phyloP scores from a whole-genome alignment of 2,329 filamentous ascomycete genomes.

The Fusarium penzigii region DNA sequence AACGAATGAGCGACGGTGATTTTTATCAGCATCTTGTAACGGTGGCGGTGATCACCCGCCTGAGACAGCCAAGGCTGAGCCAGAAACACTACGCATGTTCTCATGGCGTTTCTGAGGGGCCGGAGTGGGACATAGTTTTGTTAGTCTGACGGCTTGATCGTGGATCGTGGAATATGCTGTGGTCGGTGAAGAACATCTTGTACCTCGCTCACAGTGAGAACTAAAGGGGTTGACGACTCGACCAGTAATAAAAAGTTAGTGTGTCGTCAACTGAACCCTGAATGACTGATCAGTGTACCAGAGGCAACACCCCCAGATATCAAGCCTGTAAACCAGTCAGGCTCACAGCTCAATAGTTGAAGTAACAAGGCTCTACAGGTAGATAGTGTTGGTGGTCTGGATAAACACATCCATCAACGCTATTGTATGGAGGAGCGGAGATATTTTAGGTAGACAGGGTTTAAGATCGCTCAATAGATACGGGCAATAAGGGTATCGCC shows the following conservation, averaged over 20 bases:
- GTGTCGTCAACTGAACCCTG: too few species aligned
- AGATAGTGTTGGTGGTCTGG: neutral
- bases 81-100: conserved; percentile 11
- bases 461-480: neutral
- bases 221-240: neutral
- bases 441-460: neutral
- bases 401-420: neutral
- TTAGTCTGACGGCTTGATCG: conserved; percentile 1
- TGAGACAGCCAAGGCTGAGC: conserved; percentile 28
- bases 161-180: neutral
- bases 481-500: neutral
- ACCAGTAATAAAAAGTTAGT: neutral
- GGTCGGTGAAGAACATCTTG: conserved; percentile 1
- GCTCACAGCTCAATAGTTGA: neutral
- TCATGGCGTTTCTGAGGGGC: conserved; percentile 17
- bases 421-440: neutral
- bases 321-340: neutral
- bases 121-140: conserved; percentile 3
- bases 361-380: neutral
- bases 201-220: neutral
- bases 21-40: conserved; percentile 20
- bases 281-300: too few species aligned
- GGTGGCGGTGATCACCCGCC: conserved; percentile 29
- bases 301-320: too few species aligned
- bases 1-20: conserved; percentile 20